Base-by-base conservation (phyloP, 768 basidiomycete genomes). In the Termitomyces titanicus region DNA sequence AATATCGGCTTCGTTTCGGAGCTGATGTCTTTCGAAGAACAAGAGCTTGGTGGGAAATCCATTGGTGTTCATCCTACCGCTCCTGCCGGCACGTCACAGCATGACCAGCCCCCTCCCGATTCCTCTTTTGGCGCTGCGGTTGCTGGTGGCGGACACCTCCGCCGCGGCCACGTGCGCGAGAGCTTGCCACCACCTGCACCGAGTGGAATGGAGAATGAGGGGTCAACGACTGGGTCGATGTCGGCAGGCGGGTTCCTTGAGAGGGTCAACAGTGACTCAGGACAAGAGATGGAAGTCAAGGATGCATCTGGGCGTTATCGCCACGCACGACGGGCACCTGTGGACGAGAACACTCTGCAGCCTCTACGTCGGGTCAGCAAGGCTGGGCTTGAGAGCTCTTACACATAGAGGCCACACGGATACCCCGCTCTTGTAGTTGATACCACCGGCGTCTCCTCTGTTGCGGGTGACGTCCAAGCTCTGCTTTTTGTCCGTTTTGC, bases 1-100 rank as follows among this genome's bases (percentile, higher is more conserved):
- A 98, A 97, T 66, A 96, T 98, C 59, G 96, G 96, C 7, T 98
- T 98, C 70, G 94, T 98, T 42, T 93, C 92, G 4, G 94, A 97
- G 70, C 80, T 98, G 40, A 97, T 97, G 95, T 88, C 85, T 45
- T 97, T 95, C 65, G 95, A 98, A 73, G 94, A 96, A 66, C 78
- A 86, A 65, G 90, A 96, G 71, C 75, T 95, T 47, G 85, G 94
- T 56, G 78, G 89, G 51, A 84, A 92, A 72, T 83, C 82, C 12
- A 72, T 84, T 29, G 88, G 88, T 37, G 88, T 90, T 31, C 73
- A 86, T 51, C 73, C 79, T 0, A 64, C 72, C 17, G 65, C 57
- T 12, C 62, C 68, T 15, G 60, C 61, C 29, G 65, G 63, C 15
- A 60, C 54, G 29, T 44, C 59, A 17, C 63, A 66, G 56, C 46